Evolutionary conservation across 805 yeast genomes (phyloP), one percentile per base, ranked within the genome.

Genomic region (Wickerhamomyces strasburgensis): DNA sequence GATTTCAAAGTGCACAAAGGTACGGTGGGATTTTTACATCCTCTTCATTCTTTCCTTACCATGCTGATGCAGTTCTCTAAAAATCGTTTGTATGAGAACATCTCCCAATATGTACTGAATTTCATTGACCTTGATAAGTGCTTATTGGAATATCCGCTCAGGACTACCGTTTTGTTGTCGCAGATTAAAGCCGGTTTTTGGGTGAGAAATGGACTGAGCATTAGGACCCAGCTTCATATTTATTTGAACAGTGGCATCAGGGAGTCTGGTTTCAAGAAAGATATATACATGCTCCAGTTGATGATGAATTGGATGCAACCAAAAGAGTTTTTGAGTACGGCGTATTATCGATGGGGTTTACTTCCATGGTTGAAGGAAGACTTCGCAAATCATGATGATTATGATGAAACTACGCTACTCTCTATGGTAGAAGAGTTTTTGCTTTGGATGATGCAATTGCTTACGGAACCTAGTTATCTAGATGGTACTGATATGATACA

Each of bases 121-220:
- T 37, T 38, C 49, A 35, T 26, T 3, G 38, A 33, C 3, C 15
- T 35, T 10, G 27, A 32, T 7, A 24, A 31, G 27, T 14, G 21
- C 26, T 23, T 39, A 6, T 73, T 82, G 45, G 96, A 87, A 45
- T 80, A 83, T 44, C 83, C 96, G 0, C 57, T 93, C 15, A 68
- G 94, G 39, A 81, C 89, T 0, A 54, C 87, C 19, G 96, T 85
- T 0, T 59, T 85, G 7, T 60, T 86, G 46, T 77, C 96, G 0
- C 97, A 93, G 51, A 84, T 90, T 7, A 81, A 85, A 42, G 78
- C 84, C 0, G 96, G 96, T 0, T 73, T 83, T 39, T 90, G 98
- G 98, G 96, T 90, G 0, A 73, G 98, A 51, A 90, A 90, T 59
- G 98, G 98, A 0, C 72, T 76, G 40, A 81, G 89, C 28, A 78